Conservation (phyloP, 2,329 filamentous ascomycete genomes). For the Bipolaris cookei region DNA sequence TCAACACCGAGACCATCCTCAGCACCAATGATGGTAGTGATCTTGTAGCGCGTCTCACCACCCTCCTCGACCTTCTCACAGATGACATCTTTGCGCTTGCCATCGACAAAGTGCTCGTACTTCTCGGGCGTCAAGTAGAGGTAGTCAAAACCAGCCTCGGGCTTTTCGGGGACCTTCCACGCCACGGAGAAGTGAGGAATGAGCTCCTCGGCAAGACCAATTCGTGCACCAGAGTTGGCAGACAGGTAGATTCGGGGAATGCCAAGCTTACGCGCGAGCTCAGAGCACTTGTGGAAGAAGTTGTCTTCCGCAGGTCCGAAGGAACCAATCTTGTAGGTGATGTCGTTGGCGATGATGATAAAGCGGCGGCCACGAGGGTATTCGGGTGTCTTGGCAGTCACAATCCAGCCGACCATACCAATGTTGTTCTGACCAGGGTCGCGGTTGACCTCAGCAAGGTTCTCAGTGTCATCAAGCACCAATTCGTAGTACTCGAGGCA, state of each 20-base stretch:
- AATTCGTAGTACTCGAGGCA: constrained; percentile 95
- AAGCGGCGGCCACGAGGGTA: constrained; percentile 92
- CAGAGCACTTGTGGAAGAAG: constrained; percentile 99
- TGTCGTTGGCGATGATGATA: constrained; percentile 97
- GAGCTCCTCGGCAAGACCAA: constrained; percentile 94
- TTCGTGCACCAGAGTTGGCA: constrained; percentile 97
- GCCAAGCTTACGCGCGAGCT: constrained; percentile 89
- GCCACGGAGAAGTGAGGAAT: constrained; percentile 97
- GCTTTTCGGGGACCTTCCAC: constrained; percentile 85
- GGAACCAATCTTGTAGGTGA: constrained; percentile 98
- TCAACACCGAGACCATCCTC: constrained; percentile 98
- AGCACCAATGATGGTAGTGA: constrained; percentile 88
- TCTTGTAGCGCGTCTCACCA: constrained; percentile 90
- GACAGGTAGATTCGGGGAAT: constrained; percentile 98
- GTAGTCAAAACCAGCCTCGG: constrained; percentile 93
- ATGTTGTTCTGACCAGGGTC: constrained; percentile 95
- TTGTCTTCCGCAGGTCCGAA: constrained; percentile 96
- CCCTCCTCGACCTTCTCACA: constrained; percentile 86
- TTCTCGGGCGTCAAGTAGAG: constrained; percentile 88
- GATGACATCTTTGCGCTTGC: constrained; percentile 75
- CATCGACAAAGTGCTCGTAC: constrained; percentile 85
- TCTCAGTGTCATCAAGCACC: constrained; percentile 92
- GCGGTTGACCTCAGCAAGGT: constrained; percentile 88
- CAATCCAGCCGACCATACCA: constrained; percentile 98
- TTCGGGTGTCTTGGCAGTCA: constrained; percentile 92